Evolutionary conservation across 306 rosid species (phyloP), one percentile per base, ranked within the genome.

Genomic region (Styphnolobium japonicum): DNA sequence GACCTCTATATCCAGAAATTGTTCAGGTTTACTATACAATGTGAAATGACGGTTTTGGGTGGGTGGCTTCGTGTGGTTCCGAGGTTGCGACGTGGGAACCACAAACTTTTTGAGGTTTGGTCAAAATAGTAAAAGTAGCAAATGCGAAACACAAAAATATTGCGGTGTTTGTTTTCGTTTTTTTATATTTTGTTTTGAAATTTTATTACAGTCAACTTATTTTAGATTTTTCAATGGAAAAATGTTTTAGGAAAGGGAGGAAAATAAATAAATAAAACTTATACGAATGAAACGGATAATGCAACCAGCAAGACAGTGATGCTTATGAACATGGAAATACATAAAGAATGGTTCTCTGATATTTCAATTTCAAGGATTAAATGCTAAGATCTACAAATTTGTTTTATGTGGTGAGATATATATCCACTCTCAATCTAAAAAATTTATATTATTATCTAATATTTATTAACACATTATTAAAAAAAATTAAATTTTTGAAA

Each of bases 81-180:
- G 71, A 67, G 80, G 71, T 43, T 39, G 31, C 31, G 53, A 73
- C 53, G 84, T 85, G 86, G 84, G 79, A 7, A 43, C 84, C 82
- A 49, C 73, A 9, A 45, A 27, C 69, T 69, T 43, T 78, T 62
- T 18, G 15, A 21, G 65, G 6, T 23, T 67, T 62, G 72, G 86
- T 74, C 82, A 82, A 82, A 82, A 78, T 67, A 79, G 86, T 85
- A 81, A 55, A 56, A 3, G 48, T 1, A 31, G 36, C 27, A 12
- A 18, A 81, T 12, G 18, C 55, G 15, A 34, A 46, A 80, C 40
- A 5, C 1, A 37, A 37, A 37, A 37, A n/a, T n/a, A n/a, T n/a
- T n/a, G n/a, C n/a, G n/a, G n/a, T n/a, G n/a, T n/a, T n/a, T n/a
- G n/a, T n/a, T n/a, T n/a, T n/a, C n/a, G n/a, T n/a, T n/a, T n/a